phyloP scores from a whole-genome alignment of 179 eudicot species.

The Spergularia azorica region DNA sequence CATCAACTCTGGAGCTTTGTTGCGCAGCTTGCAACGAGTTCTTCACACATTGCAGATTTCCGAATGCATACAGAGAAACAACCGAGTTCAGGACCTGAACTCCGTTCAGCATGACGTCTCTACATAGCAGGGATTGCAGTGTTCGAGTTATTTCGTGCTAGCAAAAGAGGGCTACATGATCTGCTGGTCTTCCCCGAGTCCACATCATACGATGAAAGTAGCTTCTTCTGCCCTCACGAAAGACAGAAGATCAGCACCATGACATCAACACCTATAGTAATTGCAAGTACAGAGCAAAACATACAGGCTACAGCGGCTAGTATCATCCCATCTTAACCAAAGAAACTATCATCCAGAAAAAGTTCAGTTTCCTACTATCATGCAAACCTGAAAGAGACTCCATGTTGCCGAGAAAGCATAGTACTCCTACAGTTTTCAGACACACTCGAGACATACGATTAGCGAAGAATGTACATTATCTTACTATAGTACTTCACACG shows the following conservation, averaged over 20 bases:
- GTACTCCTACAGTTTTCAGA: no score
- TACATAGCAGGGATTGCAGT: constrained; percentile 45
- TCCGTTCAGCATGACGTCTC: not conserved
- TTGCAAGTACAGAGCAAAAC: no score
- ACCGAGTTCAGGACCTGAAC: not conserved
- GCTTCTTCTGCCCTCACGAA: constrained; percentile 44
- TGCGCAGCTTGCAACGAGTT: not conserved
- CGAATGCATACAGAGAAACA: not conserved
- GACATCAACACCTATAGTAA: not conserved
- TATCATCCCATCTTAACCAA: not conserved
- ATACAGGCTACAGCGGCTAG: no score
- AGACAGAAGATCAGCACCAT: not conserved
- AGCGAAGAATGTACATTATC: no score
- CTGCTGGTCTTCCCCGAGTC: constrained; percentile 36
- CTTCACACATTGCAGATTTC: not conserved
- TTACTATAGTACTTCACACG: no score
- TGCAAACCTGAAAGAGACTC: not conserved
- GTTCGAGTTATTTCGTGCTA: constrained; percentile 29
- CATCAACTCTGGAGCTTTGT: no score
- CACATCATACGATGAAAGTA: constrained; percentile 43
- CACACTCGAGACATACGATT: no score
- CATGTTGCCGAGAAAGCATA: no score
- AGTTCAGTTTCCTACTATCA: not conserved
- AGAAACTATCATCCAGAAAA: not conserved
- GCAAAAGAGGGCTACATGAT: constrained; percentile 27